Evolutionary conservation across 768 basidiomycete species (phyloP), one percentile per base, ranked within the genome.

Genomic region (Floccularia luteovirens): DNA sequence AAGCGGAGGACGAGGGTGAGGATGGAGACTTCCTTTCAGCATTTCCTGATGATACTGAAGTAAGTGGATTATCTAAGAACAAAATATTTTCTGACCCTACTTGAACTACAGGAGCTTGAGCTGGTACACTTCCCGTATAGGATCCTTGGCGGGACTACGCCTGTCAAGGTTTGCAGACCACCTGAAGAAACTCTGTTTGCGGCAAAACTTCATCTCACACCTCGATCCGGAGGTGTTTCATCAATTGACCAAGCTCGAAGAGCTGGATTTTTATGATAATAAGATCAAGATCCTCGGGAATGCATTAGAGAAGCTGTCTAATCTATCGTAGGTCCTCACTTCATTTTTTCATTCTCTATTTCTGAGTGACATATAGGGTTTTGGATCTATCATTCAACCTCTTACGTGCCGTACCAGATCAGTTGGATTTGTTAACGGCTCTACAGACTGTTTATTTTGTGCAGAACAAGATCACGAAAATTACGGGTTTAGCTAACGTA

Each of bases 381-480:
- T 67, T 99, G 38, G 96, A 98, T 64, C 67, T 98, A 33, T 98
- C 94, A 1, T 99, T 96, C 73, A 99, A 99, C 64, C 71, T 94
- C 20, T 61, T 97, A 41, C 76, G 79, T 43, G 59, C 69, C 19
- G 65, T 92, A 28, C 84, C 89, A 1, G 78, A 82, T 31, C 62
- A 69, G 5, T 57, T 92, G 10, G 57, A 68, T 7, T 57, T 67
- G 39, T 69, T 94, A 2, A 64, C 61, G 3, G 71, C 75, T 3
- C 68, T 99, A 23, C 64, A 72, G 25, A 89, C 85, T 0, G 68
- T 93, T 20, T 99, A 93, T 62, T 90, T 99, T 51, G 90, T 99
- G 3, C 96, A 99, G 62, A 97, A 99, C 63, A 86, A 84, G 60
- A 94, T 98, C 52, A 76, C 77, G 12, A 75, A 74, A 46, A 90